Base-by-base conservation (phyloP, 192 early-diverging fungal species). In the Coemansia sp. region DNA sequence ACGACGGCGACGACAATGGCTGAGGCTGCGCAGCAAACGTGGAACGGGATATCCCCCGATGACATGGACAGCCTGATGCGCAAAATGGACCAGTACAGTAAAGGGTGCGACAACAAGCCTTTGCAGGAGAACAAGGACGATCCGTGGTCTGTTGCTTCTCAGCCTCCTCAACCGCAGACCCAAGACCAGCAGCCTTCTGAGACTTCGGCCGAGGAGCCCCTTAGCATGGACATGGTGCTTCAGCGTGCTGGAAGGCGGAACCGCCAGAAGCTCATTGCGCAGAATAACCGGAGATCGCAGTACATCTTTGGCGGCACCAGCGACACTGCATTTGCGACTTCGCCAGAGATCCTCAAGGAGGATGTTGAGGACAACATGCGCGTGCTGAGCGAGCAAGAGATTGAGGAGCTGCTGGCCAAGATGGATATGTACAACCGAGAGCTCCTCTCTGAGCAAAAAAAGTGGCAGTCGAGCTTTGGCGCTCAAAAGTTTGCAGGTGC, bases 391-490 rank as follows among this genome's bases (percentile, higher is more conserved):
- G 64, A 59, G 6, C 24, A 55, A 3, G 71, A 74, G 47, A 67
- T 74, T n/a, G 64, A 74, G 24, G 34, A 36, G 33, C 43, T 74
- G 46, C 37, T 74, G 20, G 32, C 48, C 10, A 58, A 49, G 23
- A 74, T 74, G 71, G 71, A 74, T 35, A 63, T 58, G 64, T 74
- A 74, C 55, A 74, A 74, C 43, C 47, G 71, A 5, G 64, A 62
- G 59, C 50, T 74, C n/a, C 51, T 74, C 30, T 46, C 35, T 0
- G 71, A 74, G 48, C 71, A 74, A 47, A 36, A 74, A 23, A 61
- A 37, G 13, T 74, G 71, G 70, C 54, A 46, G 14, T 19, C 19
- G 25, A 26, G 24, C 38, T 7, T 5, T 44, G 40, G 13, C 19
- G 17, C 18, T 43, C 23, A 33, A n/a, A 26, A 29, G 27, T 4